phyloP scores from a whole-genome alignment of 2,329 filamentous ascomycete genomes.

The Sarocladium strictum region DNA sequence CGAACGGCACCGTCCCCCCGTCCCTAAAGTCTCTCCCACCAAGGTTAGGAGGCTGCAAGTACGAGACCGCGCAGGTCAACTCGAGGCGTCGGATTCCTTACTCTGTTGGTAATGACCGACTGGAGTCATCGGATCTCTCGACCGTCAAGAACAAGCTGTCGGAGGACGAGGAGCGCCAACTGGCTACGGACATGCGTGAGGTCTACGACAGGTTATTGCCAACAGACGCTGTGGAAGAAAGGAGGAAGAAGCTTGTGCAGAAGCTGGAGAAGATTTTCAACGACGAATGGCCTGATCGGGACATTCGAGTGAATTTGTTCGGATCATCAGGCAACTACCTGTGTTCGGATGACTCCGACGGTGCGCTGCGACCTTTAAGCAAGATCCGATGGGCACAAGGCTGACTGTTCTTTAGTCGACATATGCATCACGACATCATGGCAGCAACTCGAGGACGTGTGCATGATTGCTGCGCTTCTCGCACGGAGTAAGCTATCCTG shows the following conservation, averaged over 20 bases:
- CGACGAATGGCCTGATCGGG: constrained; percentile 82
- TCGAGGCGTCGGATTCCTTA: constrained; percentile 87
- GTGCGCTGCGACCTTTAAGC: constrained; percentile 48
- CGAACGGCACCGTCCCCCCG: constrained; percentile 66
- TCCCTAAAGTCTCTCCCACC: constrained; percentile 55
- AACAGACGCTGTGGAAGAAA: constrained; percentile 69
- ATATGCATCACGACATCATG: constrained; percentile 93
- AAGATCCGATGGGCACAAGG: not conserved
- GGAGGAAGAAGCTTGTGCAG: constrained; percentile 68
- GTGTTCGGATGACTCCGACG: constrained; percentile 93
- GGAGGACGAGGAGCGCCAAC: constrained; percentile 64
- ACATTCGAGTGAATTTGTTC: constrained; percentile 89
- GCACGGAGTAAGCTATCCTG: constrained; percentile 68
- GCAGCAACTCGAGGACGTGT: constrained; percentile 83
- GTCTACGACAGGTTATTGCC: constrained; percentile 83
- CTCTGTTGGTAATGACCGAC: constrained; percentile 71
- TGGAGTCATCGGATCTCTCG: constrained; percentile 65
- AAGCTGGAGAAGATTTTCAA: constrained; percentile 89
- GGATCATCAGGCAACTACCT: constrained; percentile 96
- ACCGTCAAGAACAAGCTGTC: constrained; percentile 68
- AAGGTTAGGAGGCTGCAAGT: constrained; percentile 65
- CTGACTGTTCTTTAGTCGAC: constrained; percentile 59
- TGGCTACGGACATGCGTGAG: constrained; percentile 78
- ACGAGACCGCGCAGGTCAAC: constrained; percentile 78
- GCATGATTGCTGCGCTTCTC: constrained; percentile 80